Evolutionary conservation across 441 rosid genomes (phyloP).

Genomic region (Euphorbia celastroides): DNA sequence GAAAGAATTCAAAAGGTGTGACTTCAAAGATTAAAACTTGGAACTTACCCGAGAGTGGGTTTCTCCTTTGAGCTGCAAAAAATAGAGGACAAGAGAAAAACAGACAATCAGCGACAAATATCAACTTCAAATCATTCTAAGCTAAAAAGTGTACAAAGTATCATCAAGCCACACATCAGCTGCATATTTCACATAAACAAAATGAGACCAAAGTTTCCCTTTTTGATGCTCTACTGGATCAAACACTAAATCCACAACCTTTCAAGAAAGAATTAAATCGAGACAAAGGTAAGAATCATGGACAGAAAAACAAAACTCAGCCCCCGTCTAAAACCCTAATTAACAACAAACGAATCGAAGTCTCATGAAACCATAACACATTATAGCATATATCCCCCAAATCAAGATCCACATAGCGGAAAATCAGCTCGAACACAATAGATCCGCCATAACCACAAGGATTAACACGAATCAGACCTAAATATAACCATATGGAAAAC

Average conservation of each 20-base stretch:
- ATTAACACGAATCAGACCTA: neutral
- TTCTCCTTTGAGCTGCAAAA: slow-evolving; percentile 97
- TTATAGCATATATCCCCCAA: too few relatives aligned
- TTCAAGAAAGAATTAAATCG: neutral
- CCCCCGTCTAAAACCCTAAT: neutral
- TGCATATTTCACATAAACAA: neutral
- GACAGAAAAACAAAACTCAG: neutral
- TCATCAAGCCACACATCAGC: neutral
- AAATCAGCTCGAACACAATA: neutral
- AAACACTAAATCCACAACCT: neutral
- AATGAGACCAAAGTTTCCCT: neutral
- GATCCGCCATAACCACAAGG: neutral
- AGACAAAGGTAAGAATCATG: neutral
- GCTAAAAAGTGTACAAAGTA: neutral
- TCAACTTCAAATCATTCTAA: neutral
- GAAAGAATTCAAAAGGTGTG: neutral
- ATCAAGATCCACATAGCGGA: too few relatives aligned
- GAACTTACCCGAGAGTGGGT: slow-evolving; percentile 98
- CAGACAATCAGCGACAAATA: slow-evolving; percentile 13
- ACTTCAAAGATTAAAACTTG: slow-evolving; percentile 17
- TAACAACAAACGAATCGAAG: neutral
- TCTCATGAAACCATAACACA: too few relatives aligned
- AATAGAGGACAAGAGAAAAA: neutral
- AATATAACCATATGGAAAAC: neutral
- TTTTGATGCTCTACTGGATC: neutral